A percentile compares a stretch with the other conserved stretches of the same genome.
Conservation (phyloP, 805 yeast genomes). For the Torulaspora microellipsoides region DNA sequence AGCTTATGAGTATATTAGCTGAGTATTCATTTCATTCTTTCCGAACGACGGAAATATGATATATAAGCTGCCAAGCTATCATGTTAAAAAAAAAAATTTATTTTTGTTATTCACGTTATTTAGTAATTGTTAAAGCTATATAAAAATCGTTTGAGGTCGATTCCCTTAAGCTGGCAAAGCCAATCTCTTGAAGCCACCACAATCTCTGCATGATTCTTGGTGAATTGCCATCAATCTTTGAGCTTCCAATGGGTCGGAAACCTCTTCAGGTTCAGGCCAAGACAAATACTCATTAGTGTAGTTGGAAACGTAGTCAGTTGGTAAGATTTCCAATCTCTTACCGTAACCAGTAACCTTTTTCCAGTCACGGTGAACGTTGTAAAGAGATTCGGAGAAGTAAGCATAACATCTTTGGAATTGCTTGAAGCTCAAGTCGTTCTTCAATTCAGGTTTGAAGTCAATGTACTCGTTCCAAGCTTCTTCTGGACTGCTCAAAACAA, state of each 20-base stretch:
- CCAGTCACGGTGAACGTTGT: conserved; percentile 56
- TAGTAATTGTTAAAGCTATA: too few relatives aligned
- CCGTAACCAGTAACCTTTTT: conserved; percentile 52
- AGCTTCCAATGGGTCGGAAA: conserved; percentile 43
- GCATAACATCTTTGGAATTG: conserved; percentile 52
- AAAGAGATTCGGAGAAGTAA: conserved; percentile 46
- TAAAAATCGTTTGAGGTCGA: not conserved
- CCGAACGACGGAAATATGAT: too few relatives aligned
- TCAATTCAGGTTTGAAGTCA: conserved; percentile 47
- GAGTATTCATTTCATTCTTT: too few relatives aligned
- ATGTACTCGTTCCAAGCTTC: conserved; percentile 45
- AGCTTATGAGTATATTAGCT: too few relatives aligned
- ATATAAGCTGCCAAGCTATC: not conserved
- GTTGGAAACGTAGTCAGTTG: conserved; percentile 45
- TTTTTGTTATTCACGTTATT: not conserved
- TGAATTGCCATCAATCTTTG: conserved; percentile 45
- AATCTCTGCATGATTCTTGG: conserved; percentile 43
- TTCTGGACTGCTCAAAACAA: conserved; percentile 40
- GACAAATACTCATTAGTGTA: conserved; percentile 47
- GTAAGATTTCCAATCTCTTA: conserved; percentile 49
- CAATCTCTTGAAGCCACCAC: conserved; percentile 48
- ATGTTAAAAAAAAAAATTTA: not conserved
- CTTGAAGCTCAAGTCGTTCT: conserved; percentile 39
- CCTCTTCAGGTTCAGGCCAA: conserved; percentile 49
- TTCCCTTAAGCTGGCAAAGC: conserved; percentile 23